A percentile compares a stretch with the other conserved stretches of the same genome.
Evolutionary conservation across 257 asterid species (phyloP).

Genomic region (Nicotiana otophora): DNA sequence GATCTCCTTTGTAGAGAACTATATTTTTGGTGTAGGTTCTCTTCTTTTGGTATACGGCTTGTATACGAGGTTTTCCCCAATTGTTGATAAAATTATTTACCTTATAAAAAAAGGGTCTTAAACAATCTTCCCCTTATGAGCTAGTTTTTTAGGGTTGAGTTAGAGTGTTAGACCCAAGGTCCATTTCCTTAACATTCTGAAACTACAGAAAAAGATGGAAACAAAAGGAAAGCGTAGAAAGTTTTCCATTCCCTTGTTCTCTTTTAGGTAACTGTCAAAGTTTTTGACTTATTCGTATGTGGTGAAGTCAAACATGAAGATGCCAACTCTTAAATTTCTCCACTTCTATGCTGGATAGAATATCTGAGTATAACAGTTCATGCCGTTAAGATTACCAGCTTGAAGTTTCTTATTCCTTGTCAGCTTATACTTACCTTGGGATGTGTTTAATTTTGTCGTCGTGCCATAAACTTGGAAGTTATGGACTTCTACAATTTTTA

Average conservation of each 20-base stretch:
- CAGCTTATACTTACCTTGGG: not conserved
- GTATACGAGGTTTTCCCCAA: no score
- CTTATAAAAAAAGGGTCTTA: not conserved
- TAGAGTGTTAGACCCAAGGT: not conserved
- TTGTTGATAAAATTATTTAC: no score
- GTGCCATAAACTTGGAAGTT: not conserved
- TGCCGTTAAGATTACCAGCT: not conserved
- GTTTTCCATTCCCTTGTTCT: not conserved
- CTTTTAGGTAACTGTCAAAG: not conserved
- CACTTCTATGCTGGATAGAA: not conserved
- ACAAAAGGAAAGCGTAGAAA: not conserved
- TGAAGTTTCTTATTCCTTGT: not conserved
- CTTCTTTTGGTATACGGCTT: no score
- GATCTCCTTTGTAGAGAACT: no score
- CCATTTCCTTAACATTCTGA: not conserved
- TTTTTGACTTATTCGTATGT: no score
- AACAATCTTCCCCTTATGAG: not conserved
- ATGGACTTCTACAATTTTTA: not conserved
- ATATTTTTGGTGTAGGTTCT: no score
- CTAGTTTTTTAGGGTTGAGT: not conserved
- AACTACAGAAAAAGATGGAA: not conserved
- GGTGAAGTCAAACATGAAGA: not conserved
- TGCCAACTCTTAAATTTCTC: not conserved
- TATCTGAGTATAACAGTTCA: not conserved
- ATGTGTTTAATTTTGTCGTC: not conserved